Base-by-base conservation (phyloP, 192 early-diverging fungal genomes). In the Rhizophagus sp. region DNA sequence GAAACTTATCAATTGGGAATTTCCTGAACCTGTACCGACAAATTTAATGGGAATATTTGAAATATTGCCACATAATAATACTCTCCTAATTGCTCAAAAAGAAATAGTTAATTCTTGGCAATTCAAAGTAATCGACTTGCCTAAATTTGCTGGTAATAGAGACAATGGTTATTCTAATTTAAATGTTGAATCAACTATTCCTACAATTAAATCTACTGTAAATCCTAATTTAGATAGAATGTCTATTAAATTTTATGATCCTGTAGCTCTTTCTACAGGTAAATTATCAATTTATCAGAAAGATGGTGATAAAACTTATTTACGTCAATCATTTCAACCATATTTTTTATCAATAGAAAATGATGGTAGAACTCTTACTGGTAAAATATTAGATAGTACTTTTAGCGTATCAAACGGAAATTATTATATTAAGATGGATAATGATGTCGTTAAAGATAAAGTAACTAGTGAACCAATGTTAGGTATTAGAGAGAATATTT, bases 281-380 rank as follows among this genome's bases (percentile, higher is more conserved):
- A 65, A 76, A 9, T n/a, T 76, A 8, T 76, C 75, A 24, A 76
- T 76, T 19, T 76, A 65, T 41, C 75, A 76, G 65, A 22, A 9
- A 17, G 39, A 39, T 50, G 17, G 7, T 22, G 44, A 4, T 39
- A 34, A 34, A 34, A 2, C 34, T 34, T 34, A 2, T 34, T 34
- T 76, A 36, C 75, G 75, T 25, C 75, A 76, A 65, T 30, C 27
- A 30, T 30, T 30, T 30, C 27, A 30, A 30, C 27, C 27, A 30
- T 30, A 30, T 30, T 30, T 30, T 30, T 30, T 30, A 30, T 30
- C 41, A 0, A 11, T 39, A 11, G 63, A 2, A 12, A 44, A 64
- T 76, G n/a, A 44, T 27, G n/a, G 17, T 47, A 44, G 8, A 13
- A 47, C 25, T 25, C 19, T 76, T 17, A 52, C 13, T 1, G 36